Conservation (phyloP, 2,329 filamentous ascomycete species). For the Phymatotrichopsis omnivora region DNA sequence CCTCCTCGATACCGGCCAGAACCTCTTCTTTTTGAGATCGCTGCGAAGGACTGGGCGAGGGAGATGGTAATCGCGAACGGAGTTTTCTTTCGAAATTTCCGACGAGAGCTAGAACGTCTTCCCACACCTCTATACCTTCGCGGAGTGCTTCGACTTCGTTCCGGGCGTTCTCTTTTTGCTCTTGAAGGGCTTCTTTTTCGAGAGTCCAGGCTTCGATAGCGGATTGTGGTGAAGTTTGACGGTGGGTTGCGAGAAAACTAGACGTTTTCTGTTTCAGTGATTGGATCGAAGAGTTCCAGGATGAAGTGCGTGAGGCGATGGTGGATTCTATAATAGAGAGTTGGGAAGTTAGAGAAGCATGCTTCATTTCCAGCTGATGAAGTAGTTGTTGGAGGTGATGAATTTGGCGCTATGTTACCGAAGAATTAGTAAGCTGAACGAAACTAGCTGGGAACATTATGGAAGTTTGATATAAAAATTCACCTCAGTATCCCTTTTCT, state of each 20-base stretch:
- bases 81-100: constrained; percentile 56
- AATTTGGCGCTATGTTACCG: constrained; percentile 11
- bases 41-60: constrained; percentile 29
- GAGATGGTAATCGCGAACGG: constrained; percentile 43
- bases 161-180: constrained; percentile 47
- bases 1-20: constrained; percentile 46
- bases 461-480: background rate
- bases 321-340: constrained; percentile 17
- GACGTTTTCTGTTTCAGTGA: constrained; percentile 17
- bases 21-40: constrained; percentile 39
- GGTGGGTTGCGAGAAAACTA: constrained; percentile 13
- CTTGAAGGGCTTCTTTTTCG: constrained; percentile 49
- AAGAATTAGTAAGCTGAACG: no score
- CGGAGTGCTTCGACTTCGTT: constrained; percentile 55
- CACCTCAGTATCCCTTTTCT: constrained; percentile 16
- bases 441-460: no score
- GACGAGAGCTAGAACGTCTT: constrained; percentile 49
- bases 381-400: constrained; percentile 17
- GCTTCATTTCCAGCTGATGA: constrained; percentile 13
- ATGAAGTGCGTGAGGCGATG: constrained; percentile 17
- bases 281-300: constrained; percentile 15
- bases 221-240: constrained; percentile 12
- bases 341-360: constrained; percentile 12
- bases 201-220: constrained; percentile 53
- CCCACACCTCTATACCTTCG: constrained; percentile 58